Conservation (phyloP, 2,329 filamentous ascomycete species). For the Parastagonospora nodorum region DNA sequence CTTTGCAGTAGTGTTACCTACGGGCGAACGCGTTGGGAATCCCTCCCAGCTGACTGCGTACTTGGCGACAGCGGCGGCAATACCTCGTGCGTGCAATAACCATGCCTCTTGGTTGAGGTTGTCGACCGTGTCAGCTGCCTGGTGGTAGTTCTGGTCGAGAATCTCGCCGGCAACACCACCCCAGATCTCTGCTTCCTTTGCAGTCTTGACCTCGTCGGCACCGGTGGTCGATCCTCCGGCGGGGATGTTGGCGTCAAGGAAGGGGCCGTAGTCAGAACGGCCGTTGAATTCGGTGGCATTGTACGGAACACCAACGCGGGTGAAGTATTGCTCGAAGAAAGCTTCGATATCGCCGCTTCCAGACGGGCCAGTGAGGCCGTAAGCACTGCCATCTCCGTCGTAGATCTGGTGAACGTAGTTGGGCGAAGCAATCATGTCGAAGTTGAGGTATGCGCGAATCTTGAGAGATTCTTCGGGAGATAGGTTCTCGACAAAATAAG, state of each 20-base stretch:
- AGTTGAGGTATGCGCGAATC: constrained; percentile 71
- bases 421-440: constrained; percentile 72
- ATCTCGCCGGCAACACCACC: constrained; percentile 70
- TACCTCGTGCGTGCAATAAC: constrained; percentile 36
- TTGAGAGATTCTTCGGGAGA: constrained; percentile 57
- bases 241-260: constrained; percentile 74
- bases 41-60: constrained; percentile 34
- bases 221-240: constrained; percentile 78
- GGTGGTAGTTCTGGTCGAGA: constrained; percentile 35
- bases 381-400: constrained; percentile 62
- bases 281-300: constrained; percentile 78
- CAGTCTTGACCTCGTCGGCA: constrained; percentile 76
- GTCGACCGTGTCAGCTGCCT: constrained; percentile 36
- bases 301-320: constrained; percentile 45
- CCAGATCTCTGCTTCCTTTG: constrained; percentile 67
- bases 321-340: constrained; percentile 56
- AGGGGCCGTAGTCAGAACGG: constrained; percentile 79
- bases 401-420: constrained; percentile 63
- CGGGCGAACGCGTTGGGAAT: constrained; percentile 21
- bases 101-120: constrained; percentile 41
- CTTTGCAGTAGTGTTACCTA: too few relatives aligned
- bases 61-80: constrained; percentile 42
- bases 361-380: constrained; percentile 59
- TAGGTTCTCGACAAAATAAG: constrained; percentile 60
- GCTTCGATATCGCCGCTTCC: constrained; percentile 72